phyloP scores from a whole-genome alignment of 768 basidiomycete genomes.

The Cyclocybe cylindracea region DNA sequence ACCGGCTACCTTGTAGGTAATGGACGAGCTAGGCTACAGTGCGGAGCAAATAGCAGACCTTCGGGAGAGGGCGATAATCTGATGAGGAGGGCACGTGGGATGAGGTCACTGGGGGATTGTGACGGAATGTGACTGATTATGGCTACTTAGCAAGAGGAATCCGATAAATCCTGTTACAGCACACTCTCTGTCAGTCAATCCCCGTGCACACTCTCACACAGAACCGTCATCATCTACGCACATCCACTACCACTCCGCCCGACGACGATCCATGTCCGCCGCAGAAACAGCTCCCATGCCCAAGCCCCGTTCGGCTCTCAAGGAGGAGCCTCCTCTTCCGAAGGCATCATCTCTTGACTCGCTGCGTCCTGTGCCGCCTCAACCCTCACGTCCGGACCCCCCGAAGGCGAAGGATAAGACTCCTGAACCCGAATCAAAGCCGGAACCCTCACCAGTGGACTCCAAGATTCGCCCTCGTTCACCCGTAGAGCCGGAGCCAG shows the following conservation, averaged over 20 bases:
- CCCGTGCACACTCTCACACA: too few species aligned
- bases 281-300: conserved; percentile 16
- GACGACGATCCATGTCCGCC: conserved; percentile 17
- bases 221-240: too few species aligned
- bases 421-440: conserved; percentile 2
- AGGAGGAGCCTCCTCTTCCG: conserved; percentile 15
- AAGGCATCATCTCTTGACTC: conserved; percentile 9
- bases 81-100: conserved; percentile 14
- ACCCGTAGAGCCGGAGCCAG: conserved; percentile 5
- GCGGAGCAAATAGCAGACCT: conserved; percentile 41
- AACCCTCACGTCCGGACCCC: conserved; percentile 4
- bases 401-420: conserved; percentile 7
- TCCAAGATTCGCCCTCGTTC: conserved; percentile 6
- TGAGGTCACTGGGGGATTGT: conserved; percentile 20
- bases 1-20: conserved; percentile 32
- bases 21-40: conserved; percentile 39
- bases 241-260: not conserved
- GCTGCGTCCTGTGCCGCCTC: conserved; percentile 6
- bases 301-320: conserved; percentile 9
- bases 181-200: not conserved
- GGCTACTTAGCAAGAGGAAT: conserved; percentile 18
- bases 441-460: conserved; percentile 4
- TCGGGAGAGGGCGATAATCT: conserved; percentile 38
- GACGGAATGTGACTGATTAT: conserved; percentile 25
- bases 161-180: conserved; percentile 8